Conservation (phyloP, 1,284 basidiomycete species). For the Rhodofomes roseus region DNA sequence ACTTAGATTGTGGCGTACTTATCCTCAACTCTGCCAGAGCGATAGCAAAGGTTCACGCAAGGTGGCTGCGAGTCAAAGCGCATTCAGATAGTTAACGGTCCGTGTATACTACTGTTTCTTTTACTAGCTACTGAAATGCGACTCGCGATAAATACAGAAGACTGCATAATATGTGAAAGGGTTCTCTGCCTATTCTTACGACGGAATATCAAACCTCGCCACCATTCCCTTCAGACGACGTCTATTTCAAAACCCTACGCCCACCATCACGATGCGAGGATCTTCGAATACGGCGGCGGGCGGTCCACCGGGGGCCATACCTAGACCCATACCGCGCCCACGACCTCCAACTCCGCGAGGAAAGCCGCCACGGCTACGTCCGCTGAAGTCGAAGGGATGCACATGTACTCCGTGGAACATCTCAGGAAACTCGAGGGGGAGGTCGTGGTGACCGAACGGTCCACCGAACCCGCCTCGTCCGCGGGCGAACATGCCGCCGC, state of each 20-base stretch:
- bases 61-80: no score
- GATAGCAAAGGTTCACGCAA: no score
- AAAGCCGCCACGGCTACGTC: background rate
- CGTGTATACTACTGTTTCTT: no score
- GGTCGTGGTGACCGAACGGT: background rate
- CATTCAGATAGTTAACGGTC: no score
- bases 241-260: background rate
- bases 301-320: background rate
- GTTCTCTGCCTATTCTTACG: background rate
- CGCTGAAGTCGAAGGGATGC: background rate
- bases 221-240: no score
- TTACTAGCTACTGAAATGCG: no score
- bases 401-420: background rate
- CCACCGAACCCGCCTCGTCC: background rate
- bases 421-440: no score
- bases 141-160: no score
- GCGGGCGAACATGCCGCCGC: background rate
- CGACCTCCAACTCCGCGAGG: background rate
- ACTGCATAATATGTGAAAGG: no score
- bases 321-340: background rate
- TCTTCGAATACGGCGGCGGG: background rate
- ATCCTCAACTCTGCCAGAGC: no score
- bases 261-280: background rate
- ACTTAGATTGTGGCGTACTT: no score
- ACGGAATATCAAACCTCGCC: background rate